Percentiles rank a stretch among this genome's conserved stretches.
Evolutionary conservation across 306 rosid species (phyloP).

Genomic region (Sindora glabra): DNA sequence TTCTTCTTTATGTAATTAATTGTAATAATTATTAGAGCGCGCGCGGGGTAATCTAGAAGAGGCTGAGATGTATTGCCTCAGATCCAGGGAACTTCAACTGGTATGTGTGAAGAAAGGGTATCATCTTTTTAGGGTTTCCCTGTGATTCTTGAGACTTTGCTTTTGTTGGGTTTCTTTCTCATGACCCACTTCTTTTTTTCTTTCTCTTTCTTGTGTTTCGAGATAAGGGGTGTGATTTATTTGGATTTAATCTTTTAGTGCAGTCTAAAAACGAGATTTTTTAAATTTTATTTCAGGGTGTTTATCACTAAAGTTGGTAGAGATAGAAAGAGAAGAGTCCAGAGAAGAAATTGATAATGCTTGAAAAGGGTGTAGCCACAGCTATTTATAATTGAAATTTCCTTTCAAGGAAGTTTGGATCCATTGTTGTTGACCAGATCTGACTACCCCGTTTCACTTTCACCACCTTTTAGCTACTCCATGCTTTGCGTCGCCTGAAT

Average conservation of each 20-base stretch:
- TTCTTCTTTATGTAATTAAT: constrained; percentile 22
- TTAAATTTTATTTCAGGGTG: constrained; percentile 45
- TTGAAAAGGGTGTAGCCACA: constrained; percentile 22
- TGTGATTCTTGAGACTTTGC: constrained; percentile 70
- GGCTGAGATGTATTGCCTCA: constrained; percentile 71
- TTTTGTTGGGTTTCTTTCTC: constrained; percentile 80
- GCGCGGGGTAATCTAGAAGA: constrained; percentile 29
- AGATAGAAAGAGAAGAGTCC: constrained; percentile 36
- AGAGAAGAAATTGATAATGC: constrained; percentile 36
- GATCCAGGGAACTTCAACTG: constrained; percentile 76
- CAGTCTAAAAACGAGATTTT: constrained; percentile 18
- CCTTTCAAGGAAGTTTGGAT: constrained; percentile 42
- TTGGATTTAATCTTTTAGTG: constrained; percentile 29
- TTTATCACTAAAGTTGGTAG: constrained; percentile 42
- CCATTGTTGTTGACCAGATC: constrained; percentile 83
- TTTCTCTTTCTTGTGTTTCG: constrained; percentile 44
- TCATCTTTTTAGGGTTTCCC: constrained; percentile 50
- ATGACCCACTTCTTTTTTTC: constrained; percentile 39
- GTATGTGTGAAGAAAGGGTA: constrained; percentile 38
- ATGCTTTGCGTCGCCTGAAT: constrained; percentile 36
- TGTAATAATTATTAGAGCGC: constrained; percentile 31
- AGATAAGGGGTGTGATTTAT: constrained; percentile 48
- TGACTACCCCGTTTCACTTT: constrained; percentile 45
- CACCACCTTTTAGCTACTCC: constrained; percentile 40
- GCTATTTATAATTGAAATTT: constrained; percentile 28